Conservation (phyloP, 2,329 filamentous ascomycete genomes). For the Beauveria caledonica region DNA sequence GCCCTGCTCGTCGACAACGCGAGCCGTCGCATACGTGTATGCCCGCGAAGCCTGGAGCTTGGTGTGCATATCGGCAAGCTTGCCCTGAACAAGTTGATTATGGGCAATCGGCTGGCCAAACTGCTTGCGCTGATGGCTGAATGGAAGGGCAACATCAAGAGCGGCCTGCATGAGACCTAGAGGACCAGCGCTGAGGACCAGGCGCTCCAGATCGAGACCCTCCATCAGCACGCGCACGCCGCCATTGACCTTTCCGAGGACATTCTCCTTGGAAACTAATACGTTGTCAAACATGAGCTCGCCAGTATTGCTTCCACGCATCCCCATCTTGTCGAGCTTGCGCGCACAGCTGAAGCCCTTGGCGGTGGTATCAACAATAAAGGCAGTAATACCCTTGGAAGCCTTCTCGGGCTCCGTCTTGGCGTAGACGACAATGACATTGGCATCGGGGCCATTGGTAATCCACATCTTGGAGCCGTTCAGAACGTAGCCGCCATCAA, state of each 20-base stretch:
- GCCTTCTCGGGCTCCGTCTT: conserved; percentile 77
- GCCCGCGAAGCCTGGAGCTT: conserved; percentile 76
- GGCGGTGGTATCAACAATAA: conserved; percentile 67
- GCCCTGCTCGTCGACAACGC: conserved; percentile 67
- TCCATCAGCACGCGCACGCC: conserved; percentile 94
- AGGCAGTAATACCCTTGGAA: conserved; percentile 90
- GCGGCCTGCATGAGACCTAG: conserved; percentile 91
- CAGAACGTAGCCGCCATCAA: conserved; percentile 77
- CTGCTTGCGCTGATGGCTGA: conserved; percentile 81
- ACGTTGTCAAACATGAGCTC: conserved; percentile 87
- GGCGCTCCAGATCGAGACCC: conserved; percentile 84
- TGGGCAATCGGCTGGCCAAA: conserved; percentile 81
- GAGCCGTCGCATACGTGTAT: conserved; percentile 81
- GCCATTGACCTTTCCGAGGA: conserved; percentile 71
- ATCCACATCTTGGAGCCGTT: conserved; percentile 99
- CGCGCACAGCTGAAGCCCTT: conserved; percentile 77
- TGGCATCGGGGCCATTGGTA: conserved; percentile 93
- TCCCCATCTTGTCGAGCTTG: conserved; percentile 96
- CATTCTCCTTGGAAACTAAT: conserved; percentile 75
- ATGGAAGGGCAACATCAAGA: conserved; percentile 79
- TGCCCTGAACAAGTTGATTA: conserved; percentile 89
- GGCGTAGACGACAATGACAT: conserved; percentile 90
- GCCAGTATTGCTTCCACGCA: conserved; percentile 94
- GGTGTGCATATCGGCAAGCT: conserved; percentile 95
- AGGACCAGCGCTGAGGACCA: conserved; percentile 85